Conservation (phyloP, 768 basidiomycete species). For the Trametes gibbosa region DNA sequence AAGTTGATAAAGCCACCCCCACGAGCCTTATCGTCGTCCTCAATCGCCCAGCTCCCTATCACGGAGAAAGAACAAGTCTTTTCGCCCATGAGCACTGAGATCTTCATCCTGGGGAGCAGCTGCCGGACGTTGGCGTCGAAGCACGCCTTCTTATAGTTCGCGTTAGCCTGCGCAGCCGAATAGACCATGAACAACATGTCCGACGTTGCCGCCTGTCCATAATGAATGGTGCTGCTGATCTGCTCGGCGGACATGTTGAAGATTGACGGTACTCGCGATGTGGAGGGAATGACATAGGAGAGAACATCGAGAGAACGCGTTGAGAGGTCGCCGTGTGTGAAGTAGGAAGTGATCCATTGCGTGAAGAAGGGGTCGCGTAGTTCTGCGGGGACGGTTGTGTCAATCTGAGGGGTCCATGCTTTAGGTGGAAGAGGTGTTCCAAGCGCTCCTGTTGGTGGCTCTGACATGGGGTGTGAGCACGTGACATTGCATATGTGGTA, state of each 20-base stretch:
- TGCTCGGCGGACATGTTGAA: conserved; percentile 3
- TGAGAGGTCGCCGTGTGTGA: conserved; percentile 9
- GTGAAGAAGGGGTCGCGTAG: neutral
- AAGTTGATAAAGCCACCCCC: conserved; percentile 17
- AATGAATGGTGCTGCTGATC: neutral
- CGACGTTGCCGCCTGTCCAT: neutral
- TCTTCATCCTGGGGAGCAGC: conserved; percentile 9
- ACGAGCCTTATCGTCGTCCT: conserved; percentile 16
- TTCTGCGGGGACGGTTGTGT: neutral
- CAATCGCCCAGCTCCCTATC: conserved; percentile 20
- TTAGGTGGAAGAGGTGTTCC: neutral
- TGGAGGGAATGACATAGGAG: neutral
- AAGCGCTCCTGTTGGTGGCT: neutral
- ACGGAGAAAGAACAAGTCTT: neutral
- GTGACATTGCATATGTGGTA: neutral
- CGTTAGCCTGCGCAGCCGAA: neutral
- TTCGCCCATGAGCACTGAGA: neutral
- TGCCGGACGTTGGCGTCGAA: conserved; percentile 4
- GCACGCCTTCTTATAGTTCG: conserved; percentile 10
- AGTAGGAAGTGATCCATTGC: conserved; percentile 3
- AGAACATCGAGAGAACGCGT: neutral
- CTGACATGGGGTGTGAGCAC: neutral
- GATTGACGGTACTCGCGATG: neutral
- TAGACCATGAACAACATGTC: neutral
- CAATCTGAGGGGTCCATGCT: neutral